These are phyloP conservation scores for Piper betle DNA, from an alignment of 164 flowering plant genomes.

Conservation along the genomic window DNA sequence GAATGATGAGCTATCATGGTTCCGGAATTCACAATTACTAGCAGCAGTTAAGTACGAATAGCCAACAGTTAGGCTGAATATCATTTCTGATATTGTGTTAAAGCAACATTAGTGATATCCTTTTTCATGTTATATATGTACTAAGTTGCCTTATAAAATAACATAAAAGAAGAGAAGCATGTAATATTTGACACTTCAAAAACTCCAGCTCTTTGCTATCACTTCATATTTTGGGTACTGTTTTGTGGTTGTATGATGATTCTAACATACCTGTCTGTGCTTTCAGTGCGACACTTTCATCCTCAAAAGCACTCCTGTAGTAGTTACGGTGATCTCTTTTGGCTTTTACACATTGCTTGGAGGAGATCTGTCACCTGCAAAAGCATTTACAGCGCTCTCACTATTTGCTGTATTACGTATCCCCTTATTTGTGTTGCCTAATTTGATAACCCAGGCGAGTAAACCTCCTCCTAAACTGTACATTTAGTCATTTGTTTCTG, in stretches of 20 bases:
- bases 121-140: no score
- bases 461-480: constrained; percentile 1
- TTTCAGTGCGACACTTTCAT: constrained; percentile 69
- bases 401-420: constrained; percentile 87
- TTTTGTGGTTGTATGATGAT: neutral
- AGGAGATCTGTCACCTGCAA: constrained; percentile 92
- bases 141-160: no score
- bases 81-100: no score
- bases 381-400: constrained; percentile 93
- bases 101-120: no score
- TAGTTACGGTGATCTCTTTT: constrained; percentile 93
- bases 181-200: no score
- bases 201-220: neutral
- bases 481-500: neutral
- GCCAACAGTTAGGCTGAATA: neutral
- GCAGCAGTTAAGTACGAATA: constrained; percentile 48
- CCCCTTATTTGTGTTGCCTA: constrained; percentile 95
- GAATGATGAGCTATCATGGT: constrained; percentile 86
- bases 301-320: constrained; percentile 83
- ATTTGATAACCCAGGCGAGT: constrained; percentile 82
- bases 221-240: neutral
- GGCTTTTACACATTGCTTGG: constrained; percentile 93
- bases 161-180: no score
- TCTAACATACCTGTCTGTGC: neutral
- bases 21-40: constrained; percentile 60